Base-by-base conservation (phyloP, 2,329 filamentous ascomycete species). In the Arthrobotrys conoides region DNA sequence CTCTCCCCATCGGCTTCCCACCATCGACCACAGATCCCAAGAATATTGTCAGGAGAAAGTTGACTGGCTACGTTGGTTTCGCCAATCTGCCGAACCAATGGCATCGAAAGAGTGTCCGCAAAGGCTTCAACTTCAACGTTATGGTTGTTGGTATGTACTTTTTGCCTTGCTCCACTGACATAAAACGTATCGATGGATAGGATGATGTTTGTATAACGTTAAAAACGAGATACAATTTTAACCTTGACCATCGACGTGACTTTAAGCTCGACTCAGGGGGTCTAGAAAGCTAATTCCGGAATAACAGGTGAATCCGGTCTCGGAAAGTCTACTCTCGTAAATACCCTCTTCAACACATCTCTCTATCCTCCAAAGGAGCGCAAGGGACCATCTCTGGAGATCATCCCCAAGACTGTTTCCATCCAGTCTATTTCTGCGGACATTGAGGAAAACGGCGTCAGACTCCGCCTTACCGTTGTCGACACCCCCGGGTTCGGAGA, bases 121-220 rank as follows among this genome's bases (percentile, higher is more conserved):
- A 99, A 87, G 96, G 96, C 80, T 99, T 99, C 90, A 99, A 98
- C 90, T 99, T 99, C 89, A 99, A 99, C 85, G 96, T 99, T 82
- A 99, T 99, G 96, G 96, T 99, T 86, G 96, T 99, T 87, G 96
- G 96, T 98, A 89, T 84, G 94, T 91, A 70, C 2, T 61, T n/a
- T 24, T 5, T 14, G 6, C 38, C 30, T 20, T 10, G 9, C 12
- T 30, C 22, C 24, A 30, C 38, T 18, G 20, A 33, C 10, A 71
- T 44, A 2, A 44, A 44, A 10, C 46, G 18, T 51, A 27, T 81
- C 83, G 64, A 83, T 69, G 41, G 51, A 33, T 16, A 16, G 38
- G 38, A 16, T 14, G 38, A 3, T 63, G 16, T 48, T 27, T 14
- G 5, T 12, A 36, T 8, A 27, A 30, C 30, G 36, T 44, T 57